These are phyloP conservation scores for Nepenthes gracilis DNA, from an alignment of 148 eudicot genomes.

Conservation along the genomic window DNA sequence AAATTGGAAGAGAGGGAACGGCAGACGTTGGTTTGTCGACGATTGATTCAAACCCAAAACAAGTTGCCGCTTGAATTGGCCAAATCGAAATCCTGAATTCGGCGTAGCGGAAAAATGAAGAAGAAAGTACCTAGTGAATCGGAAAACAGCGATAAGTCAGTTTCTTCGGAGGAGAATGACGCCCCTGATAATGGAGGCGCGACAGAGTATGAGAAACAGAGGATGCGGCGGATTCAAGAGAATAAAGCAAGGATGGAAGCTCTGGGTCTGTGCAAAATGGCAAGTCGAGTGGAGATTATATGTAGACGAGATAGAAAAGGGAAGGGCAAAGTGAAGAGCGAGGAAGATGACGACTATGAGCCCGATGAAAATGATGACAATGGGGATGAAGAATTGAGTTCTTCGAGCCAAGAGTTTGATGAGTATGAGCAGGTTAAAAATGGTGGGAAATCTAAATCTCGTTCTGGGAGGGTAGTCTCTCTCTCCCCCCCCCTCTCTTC, in stretches of 20 bases:
- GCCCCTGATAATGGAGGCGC: constrained; percentile 11
- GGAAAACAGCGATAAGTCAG: too few relatives aligned
- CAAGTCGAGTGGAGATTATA: constrained; percentile 25
- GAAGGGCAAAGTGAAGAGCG: constrained; percentile 12
- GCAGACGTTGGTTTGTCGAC: too few relatives aligned
- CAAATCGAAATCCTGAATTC: too few relatives aligned
- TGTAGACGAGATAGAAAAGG: constrained; percentile 9
- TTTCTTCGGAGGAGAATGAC: constrained; percentile 13
- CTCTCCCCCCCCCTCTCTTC: background rate
- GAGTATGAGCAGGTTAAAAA: constrained; percentile 13
- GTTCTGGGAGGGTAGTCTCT: constrained; percentile 21
- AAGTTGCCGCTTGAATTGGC: too few relatives aligned
- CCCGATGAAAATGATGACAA: constrained; percentile 32
- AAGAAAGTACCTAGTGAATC: too few relatives aligned
- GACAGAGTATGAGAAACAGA: constrained; percentile 55
- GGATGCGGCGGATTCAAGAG: constrained; percentile 50
- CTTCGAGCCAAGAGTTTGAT: constrained; percentile 24
- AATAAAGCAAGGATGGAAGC: constrained; percentile 66
- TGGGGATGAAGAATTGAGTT: constrained; percentile 16
- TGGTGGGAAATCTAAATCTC: constrained; percentile 15
- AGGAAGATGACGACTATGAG: constrained; percentile 56
- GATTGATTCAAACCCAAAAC: too few relatives aligned
- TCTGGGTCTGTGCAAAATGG: constrained; percentile 51
- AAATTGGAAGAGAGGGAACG: too few relatives aligned
- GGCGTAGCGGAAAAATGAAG: too few relatives aligned